Percentiles rank a stretch among this genome's conserved stretches.
These are phyloP conservation scores for Cynanchum wilfordii DNA, from an alignment of 257 asterid species.

Conservation along the genomic window DNA sequence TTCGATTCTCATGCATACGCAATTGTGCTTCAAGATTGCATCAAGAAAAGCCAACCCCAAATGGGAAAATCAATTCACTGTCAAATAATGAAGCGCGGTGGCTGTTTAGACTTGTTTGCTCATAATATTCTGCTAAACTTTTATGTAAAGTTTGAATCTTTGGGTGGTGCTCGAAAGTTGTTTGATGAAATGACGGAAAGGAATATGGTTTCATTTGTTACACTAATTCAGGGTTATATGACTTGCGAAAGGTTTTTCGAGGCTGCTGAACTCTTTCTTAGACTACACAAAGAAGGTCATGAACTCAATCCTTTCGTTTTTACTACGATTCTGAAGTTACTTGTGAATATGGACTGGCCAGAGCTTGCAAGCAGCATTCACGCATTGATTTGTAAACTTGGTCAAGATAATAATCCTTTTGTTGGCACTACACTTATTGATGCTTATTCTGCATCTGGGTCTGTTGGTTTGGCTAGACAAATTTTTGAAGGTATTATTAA, in stretches of 20 bases:
- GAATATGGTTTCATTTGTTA: slow-evolving; percentile 43
- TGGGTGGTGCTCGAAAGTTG: slow-evolving; percentile 28
- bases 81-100: slow-evolving; percentile 28
- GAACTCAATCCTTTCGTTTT: slow-evolving; percentile 40
- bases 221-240: slow-evolving; percentile 33
- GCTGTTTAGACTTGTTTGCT: slow-evolving; percentile 53
- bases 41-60: slow-evolving; percentile 11
- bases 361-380: slow-evolving; percentile 26
- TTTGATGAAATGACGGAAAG: slow-evolving; percentile 35
- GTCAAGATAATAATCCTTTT: slow-evolving; percentile 36
- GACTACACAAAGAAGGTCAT: slow-evolving; percentile 42
- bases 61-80: slow-evolving; percentile 28
- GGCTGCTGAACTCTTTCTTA: slow-evolving; percentile 28
- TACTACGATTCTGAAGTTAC: slow-evolving; percentile 37
- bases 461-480: slow-evolving; percentile 43
- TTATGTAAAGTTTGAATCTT: slow-evolving; percentile 28
- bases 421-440: slow-evolving; percentile 73
- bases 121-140: slow-evolving; percentile 54
- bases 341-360: slow-evolving; percentile 33
- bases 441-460: slow-evolving; percentile 67
- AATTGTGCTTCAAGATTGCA: slow-evolving; percentile 24
- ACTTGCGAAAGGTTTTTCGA: slow-evolving; percentile 14
- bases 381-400: slow-evolving; percentile 30
- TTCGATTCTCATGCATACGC: slow-evolving; percentile 49
- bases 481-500: slow-evolving; percentile 51